Base-by-base conservation (phyloP, 2,329 filamentous ascomycete genomes). In the Fusarium heterosporum region DNA sequence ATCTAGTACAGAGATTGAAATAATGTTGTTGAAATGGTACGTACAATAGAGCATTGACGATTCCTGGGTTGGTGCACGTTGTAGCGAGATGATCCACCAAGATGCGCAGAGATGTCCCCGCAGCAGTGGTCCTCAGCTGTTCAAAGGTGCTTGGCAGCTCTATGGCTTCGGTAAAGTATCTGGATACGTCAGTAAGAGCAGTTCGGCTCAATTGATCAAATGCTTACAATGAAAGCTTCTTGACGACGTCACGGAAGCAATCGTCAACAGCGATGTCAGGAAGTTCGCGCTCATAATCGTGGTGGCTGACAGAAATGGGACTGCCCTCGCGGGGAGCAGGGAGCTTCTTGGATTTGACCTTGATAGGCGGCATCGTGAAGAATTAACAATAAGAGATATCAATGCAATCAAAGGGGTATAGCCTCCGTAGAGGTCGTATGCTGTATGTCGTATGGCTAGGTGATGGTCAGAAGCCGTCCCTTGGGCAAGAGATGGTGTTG, bases 1-100 rank as follows among this genome's bases (percentile, higher is more conserved):
- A 11, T 36, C 25, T 26, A 38, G 22, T 19, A 28, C 28, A 14
- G 8, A 25, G 10, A 40, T 25, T 47, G 22, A 26, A 16, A 41
- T 36, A 34, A 11, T 17, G 38, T 49, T 25, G 46, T 39, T n/a
- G 48, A 39, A 22, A 22, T 47, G 19, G 42, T 39, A 85, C 88
- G 76, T 80, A 93, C 89, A 94, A 80, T 30, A 94, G 80, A 48
- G 91, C 90, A 72, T 90, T 91, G 42, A 93, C 89, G 54, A 92
- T 86, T 61, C 86, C 87, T 7, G 86, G 88, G 74, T 93, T 91
- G 57, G 87, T 87, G 71, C 89, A 89, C 19, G 84, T 84, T 22
- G 82, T 75, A 52, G 83, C 84, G 29, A 94, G 82, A 74, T 93
- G 86, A 39, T 87, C 84, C 46, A 92, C 88, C 54, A 94, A 79